phyloP scores from a whole-genome alignment of 2,329 filamentous ascomycete species.

The Epicoccum nigrum region DNA sequence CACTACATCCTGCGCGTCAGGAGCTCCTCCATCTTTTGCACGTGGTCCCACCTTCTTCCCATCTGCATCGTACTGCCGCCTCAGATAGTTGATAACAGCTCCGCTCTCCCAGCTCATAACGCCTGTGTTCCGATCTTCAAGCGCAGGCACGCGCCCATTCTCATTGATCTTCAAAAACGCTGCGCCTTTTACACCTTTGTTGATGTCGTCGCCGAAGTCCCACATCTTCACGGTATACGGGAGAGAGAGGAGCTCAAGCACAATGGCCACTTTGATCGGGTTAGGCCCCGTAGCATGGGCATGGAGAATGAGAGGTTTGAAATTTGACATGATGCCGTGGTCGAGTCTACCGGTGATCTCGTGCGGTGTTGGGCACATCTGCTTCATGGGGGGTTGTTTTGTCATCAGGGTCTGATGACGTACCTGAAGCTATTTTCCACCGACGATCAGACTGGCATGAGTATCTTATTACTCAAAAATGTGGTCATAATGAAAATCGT shows the following conservation, averaged over 20 bases:
- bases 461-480: no score
- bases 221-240: constrained; percentile 49
- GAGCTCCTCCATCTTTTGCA: neutral
- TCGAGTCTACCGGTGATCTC: neutral
- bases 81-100: constrained; percentile 10
- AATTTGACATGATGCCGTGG: constrained; percentile 1
- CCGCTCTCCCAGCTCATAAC: constrained; percentile 18
- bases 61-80: constrained; percentile 4
- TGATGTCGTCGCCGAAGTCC: constrained; percentile 49
- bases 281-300: constrained; percentile 41
- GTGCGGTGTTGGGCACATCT: no score
- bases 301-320: constrained; percentile 22
- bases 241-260: constrained; percentile 54
- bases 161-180: constrained; percentile 45
- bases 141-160: constrained; percentile 51
- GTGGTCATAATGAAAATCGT: no score
- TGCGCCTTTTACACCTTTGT: constrained; percentile 31
- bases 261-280: constrained; percentile 53
- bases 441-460: no score
- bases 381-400: no score
- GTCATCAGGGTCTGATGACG: no score
- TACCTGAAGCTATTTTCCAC: no score
- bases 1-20: constrained; percentile 2
- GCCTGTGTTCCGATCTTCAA: constrained; percentile 54
- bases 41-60: constrained; percentile 5